Base-by-base conservation (phyloP, 108 stramenopile species). In the Phaeodactylum tricornutum region DNA sequence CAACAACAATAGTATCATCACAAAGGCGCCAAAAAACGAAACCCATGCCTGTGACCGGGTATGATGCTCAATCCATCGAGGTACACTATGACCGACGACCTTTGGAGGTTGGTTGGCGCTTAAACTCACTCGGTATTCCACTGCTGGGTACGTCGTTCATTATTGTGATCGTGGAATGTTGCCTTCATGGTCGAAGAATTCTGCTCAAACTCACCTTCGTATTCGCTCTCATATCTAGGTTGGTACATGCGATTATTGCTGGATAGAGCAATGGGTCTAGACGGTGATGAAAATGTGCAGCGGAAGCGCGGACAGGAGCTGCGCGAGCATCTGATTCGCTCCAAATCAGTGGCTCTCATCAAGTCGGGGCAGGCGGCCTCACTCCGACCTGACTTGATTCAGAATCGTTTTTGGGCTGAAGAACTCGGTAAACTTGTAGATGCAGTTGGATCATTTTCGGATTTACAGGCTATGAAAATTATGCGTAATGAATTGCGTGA, bases 361-460 rank as follows among this genome's bases (percentile, higher is more conserved):
- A 87, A 83, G 53, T 80, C 78, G 22, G 84, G 84, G 25, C 90
- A 92, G 65, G 90, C 84, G 17, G 55, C 87, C 19, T 72, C 74
- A 51, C 60, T 92, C 22, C 80, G 90, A 45, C 82, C 81, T 29
- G 90, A 92, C 54, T 46, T 92, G 21, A 55, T 87, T 6, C 66
- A 67, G 39, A 75, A 74, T 47, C 64, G 65, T 46, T 67, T 79
- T 29, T 92, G 85, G 85, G 81, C 83, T 16, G 79, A 85, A 39
- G 82, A 87, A 46, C 50, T 92, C 17, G 84, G 84, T 30, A 90
- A 85, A 41, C 57, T 90, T 26, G 84, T 85, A 9, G 88, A 90
- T 64, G 88, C 77, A 29, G 88, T 90, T 9, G 88, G 83, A 16
- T 48, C 76, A 9, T 90, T 90, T 67, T 52, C 71, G 22, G 84